A percentile compares a stretch with the other conserved stretches of the same genome.
Conservation (phyloP, 1,139 yeast species). For the Debaryomyces sp. region DNA sequence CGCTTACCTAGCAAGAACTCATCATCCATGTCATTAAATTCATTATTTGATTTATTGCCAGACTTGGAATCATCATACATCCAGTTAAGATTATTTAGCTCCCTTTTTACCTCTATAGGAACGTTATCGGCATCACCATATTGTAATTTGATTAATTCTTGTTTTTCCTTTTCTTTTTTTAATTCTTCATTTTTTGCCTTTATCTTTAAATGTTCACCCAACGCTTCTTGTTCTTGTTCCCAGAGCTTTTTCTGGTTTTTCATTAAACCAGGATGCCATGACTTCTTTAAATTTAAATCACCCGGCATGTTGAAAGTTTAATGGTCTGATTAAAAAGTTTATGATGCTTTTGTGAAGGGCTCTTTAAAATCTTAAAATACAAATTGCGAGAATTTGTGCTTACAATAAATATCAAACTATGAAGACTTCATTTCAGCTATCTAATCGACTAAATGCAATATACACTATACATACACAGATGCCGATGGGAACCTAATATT, state of each 20-base stretch:
- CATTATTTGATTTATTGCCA: conserved; percentile 18
- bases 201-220: conserved; percentile 69
- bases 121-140: conserved; percentile 39
- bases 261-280: conserved; percentile 92
- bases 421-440: neutral
- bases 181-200: conserved; percentile 68
- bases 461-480: conserved; percentile 2
- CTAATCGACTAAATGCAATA: conserved; percentile 1
- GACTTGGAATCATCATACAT: conserved; percentile 65
- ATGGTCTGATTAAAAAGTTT: neutral
- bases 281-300: conserved; percentile 84
- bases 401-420: neutral
- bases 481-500: conserved; percentile 4
- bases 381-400: neutral
- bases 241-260: conserved; percentile 87
- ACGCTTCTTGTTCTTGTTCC: conserved; percentile 78
- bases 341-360: neutral
- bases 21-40: conserved; percentile 34
- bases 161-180: conserved; percentile 62
- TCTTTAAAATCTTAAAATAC: neutral
- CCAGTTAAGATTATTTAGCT: conserved; percentile 69
- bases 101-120: conserved; percentile 44
- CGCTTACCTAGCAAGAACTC: conserved; percentile 40
- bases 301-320: conserved; percentile 53
- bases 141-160: conserved; percentile 58